Evolutionary conservation across 2,329 filamentous ascomycete species (phyloP), one percentile per base, ranked within the genome.

Genomic region (Teratosphaeriaceae sp.): DNA sequence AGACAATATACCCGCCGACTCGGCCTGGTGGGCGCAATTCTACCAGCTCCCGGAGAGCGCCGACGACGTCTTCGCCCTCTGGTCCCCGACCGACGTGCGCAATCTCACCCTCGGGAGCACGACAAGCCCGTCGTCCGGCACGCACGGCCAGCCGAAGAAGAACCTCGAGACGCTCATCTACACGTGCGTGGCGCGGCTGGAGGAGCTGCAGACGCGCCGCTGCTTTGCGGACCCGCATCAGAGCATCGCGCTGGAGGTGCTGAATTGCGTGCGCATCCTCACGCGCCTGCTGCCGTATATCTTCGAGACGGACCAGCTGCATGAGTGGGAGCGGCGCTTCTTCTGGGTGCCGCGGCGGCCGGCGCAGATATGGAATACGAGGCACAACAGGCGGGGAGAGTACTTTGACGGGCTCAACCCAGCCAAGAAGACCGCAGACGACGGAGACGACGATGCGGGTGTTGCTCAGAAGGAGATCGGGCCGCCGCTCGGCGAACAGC

Each of bases 31-130:
- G 92, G 82, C 85, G 29, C 49, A 96, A 85, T 97, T 97, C 70
- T 97, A 90, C 89, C 87, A 95, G 66, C 81, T 98, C 33, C 92
- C 92, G 49, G 92, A 97, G 66, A 89, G 88, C 12, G 81, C 87
- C 40, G 92, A 97, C 63, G 92, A 98, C 72, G 82, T 98, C 59
- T 97, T 97, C 72, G 94, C 88, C 62, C 79, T 97, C 48, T 97
- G 96, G 68, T 88, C 89, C 27, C 81, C 88, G 5, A 80, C 66
- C 35, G 70, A 72, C 49, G 43, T 62, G 6, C 56, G 53, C 26
- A 47, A 49, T 41, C 50, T 62, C 29, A 62, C 60, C 11, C 48
- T 52, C 24, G 55, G 48, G 22, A 48, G 51, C 22, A 38, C 83
- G 45, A n/a, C n/a, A n/a, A 90, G 96, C 50, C 65, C 76, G 80